Evolutionary conservation across 2,329 filamentous ascomycete species (phyloP).

Genomic region (Zopfia rhizophila): DNA sequence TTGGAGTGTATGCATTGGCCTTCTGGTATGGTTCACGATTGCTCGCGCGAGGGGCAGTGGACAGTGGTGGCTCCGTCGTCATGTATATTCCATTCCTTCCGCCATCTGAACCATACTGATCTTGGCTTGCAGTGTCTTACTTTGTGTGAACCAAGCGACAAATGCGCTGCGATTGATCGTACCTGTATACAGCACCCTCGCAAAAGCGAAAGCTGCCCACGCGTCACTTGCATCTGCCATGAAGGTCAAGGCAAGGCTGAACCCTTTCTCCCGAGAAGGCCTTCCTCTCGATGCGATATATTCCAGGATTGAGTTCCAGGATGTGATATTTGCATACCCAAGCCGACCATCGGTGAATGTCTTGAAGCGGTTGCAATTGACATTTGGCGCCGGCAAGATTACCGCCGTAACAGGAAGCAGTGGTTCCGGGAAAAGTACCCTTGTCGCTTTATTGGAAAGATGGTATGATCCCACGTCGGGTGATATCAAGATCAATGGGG

Average conservation of each 20-base stretch:
- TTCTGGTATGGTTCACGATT: slow-evolving; percentile 29
- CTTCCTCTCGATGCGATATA: slow-evolving; percentile 69
- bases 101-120: slow-evolving; percentile 67
- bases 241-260: slow-evolving; percentile 39
- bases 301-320: slow-evolving; percentile 74
- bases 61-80: slow-evolving; percentile 75
- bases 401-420: slow-evolving; percentile 91
- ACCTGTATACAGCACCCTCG: slow-evolving; percentile 43
- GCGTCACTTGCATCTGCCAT: slow-evolving; percentile 7
- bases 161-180: neutral
- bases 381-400: slow-evolving; percentile 84
- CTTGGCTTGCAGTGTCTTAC: slow-evolving; percentile 59
- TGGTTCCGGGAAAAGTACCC: slow-evolving; percentile 91
- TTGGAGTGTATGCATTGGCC: slow-evolving; percentile 3
- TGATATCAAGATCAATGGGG: slow-evolving; percentile 72
- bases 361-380: slow-evolving; percentile 64
- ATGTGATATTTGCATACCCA: slow-evolving; percentile 92
- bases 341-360: slow-evolving; percentile 60
- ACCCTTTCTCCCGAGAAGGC: slow-evolving; percentile 75
- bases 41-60: slow-evolving; percentile 57
- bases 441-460: slow-evolving; percentile 88
- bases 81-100: slow-evolving; percentile 89
- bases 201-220: slow-evolving; percentile 76
- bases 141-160: slow-evolving; percentile 66
- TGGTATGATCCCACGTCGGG: slow-evolving; percentile 88